phyloP scores from a whole-genome alignment of 2,329 filamentous ascomycete species.

The Lachnellula occidentalis region DNA sequence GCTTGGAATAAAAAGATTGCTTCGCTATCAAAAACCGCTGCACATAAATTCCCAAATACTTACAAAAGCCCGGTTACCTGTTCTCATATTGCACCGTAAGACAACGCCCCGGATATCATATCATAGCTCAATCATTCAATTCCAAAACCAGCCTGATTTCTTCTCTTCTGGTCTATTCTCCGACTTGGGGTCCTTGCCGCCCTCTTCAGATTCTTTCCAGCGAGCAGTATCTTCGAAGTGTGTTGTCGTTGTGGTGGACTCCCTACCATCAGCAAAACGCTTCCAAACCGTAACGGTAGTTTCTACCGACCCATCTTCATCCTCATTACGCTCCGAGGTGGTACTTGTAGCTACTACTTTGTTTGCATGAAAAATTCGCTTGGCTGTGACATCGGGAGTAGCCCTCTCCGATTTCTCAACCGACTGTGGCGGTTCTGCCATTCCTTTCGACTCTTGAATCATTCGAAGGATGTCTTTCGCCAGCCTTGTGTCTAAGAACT shows the following conservation, averaged over 20 bases:
- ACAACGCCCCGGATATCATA: background rate
- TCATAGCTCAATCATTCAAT: slow-evolving; percentile 9
- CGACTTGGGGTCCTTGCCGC: background rate
- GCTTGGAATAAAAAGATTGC: too few relatives aligned
- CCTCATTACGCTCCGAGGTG: slow-evolving; percentile 16
- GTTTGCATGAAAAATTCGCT: slow-evolving; percentile 6
- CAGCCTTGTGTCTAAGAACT: background rate
- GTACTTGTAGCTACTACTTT: slow-evolving; percentile 23
- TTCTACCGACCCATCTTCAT: slow-evolving; percentile 25
- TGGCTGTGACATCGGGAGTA: too few relatives aligned
- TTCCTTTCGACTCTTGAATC: background rate
- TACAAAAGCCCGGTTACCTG: background rate
- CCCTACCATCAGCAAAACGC: slow-evolving; percentile 23
- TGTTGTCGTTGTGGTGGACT: slow-evolving; percentile 19
- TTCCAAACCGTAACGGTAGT: slow-evolving; percentile 25
- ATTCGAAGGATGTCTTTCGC: background rate
- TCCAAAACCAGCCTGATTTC: slow-evolving; percentile 26
- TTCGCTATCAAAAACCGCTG: too few relatives aligned
- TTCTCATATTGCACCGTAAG: background rate
- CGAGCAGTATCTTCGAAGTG: slow-evolving; percentile 14
- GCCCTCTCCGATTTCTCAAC: background rate
- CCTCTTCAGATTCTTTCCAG: background rate
- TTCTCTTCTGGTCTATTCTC: slow-evolving; percentile 7
- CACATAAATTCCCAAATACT: background rate
- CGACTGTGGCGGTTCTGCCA: background rate